Conservation (phyloP, 805 yeast genomes). For the Hanseniaspora guilliermondii region DNA sequence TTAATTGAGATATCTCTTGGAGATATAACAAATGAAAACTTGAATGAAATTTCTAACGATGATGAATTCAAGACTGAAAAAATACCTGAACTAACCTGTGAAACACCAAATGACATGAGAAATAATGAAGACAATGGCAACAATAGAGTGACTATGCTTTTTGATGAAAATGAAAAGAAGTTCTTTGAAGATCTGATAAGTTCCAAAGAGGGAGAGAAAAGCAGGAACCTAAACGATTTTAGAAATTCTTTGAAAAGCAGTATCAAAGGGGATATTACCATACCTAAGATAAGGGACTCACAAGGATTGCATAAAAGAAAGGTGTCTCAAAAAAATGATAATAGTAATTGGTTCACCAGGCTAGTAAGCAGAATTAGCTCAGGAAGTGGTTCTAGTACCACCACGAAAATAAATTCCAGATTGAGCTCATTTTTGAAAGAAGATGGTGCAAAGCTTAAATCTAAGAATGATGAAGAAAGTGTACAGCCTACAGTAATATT, state of each 20-base stretch:
- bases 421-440: background rate
- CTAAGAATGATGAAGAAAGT: background rate
- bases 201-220: conserved; percentile 1
- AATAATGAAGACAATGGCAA: conserved; percentile 7
- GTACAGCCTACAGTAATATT: background rate
- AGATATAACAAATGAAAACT: conserved; percentile 5
- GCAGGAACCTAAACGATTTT: background rate
- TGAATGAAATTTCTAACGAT: background rate
- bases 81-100: background rate
- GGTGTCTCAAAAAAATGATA: background rate
- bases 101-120: conserved; percentile 1
- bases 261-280: background rate
- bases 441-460: background rate
- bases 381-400: background rate
- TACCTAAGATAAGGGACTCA: background rate
- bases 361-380: conserved; percentile 9
- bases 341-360: conserved; percentile 4
- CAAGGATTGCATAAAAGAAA: background rate
- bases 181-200: conserved; percentile 14
- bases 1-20: conserved; percentile 5
- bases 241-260: background rate
- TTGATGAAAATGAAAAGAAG: conserved; percentile 21
- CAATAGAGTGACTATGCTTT: conserved; percentile 24
- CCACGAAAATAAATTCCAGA: background rate
- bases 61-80: background rate